Percentiles rank a stretch among this genome's conserved stretches.
Conservation (phyloP, 169 alveolate genomes). For the Perkinsus olseni region DNA sequence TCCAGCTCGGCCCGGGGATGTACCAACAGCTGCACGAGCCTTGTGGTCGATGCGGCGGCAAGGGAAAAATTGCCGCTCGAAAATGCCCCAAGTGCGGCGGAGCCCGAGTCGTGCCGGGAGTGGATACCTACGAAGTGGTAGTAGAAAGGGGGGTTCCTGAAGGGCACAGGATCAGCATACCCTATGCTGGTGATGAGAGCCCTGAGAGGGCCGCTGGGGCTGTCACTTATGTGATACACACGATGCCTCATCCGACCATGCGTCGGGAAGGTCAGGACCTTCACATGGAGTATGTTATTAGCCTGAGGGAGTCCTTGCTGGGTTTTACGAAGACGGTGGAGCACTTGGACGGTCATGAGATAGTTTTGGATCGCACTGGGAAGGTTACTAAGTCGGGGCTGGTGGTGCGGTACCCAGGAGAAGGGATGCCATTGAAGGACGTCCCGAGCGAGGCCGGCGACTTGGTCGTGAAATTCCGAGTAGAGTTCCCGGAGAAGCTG, state of each 20-base stretch:
- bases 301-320: slow-evolving; percentile 60
- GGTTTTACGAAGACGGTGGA: slow-evolving; percentile 54
- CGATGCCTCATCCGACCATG: slow-evolving; percentile 49
- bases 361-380: not conserved
- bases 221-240: slow-evolving; percentile 38
- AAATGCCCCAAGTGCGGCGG: slow-evolving; percentile 60
- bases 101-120: slow-evolving; percentile 37
- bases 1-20: slow-evolving; percentile 61
- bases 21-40: slow-evolving; percentile 56
- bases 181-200: slow-evolving; percentile 65
- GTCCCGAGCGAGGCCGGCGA: not conserved
- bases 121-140: slow-evolving; percentile 48
- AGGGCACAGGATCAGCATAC: slow-evolving; percentile 53
- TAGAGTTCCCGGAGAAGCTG: not conserved
- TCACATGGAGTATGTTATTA: slow-evolving; percentile 48
- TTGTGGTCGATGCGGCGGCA: slow-evolving; percentile 67
- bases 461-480: not conserved
- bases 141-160: slow-evolving; percentile 72
- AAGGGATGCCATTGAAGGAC: not conserved
- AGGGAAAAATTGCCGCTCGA: slow-evolving; percentile 48
- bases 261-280: slow-evolving; percentile 72
- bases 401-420: not conserved
- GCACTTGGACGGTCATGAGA: slow-evolving; percentile 57
- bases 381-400: not conserved
- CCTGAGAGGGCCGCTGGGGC: slow-evolving; percentile 65